Evolutionary conservation across 306 rosid species (phyloP), one percentile per base, ranked within the genome.

Genomic region (Vachellia pachyceras): DNA sequence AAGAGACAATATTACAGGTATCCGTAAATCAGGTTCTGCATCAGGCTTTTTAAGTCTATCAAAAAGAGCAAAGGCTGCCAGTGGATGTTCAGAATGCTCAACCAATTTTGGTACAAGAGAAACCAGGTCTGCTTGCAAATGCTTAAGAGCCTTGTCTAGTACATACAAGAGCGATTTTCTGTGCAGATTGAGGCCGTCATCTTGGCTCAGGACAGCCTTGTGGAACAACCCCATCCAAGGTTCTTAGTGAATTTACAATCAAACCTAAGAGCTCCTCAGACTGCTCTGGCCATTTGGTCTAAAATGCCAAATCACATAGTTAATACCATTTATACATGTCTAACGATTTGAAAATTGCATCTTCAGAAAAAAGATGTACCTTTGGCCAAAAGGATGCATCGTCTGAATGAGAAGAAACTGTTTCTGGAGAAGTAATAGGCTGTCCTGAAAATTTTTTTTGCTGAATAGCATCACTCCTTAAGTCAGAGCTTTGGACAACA

Each of bases 241-340:
- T 94, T 86, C 97, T 93, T 81, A 96, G 84, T 11, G 99, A 96
- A 77, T 96, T 96, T 74, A 96, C 97, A 85, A 96, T 96, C 90
- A 96, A 87, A 57, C 99, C 98, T 77, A 96, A 82, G 75, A 96
- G 97, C 92, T 96, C 99, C 91, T 96, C 99, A 54, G 99, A 96
- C 81, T 93, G 99, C 85, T 93, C 98, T 42, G 97, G 99, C 97
- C 99, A 96, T 87, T 93, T 96, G 64, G 97, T 90, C 99, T 93
- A 88, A 80, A 82, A 74, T 66, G 78, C 15, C 81, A 86, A 86
- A 80, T 82, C 76, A 74, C 69, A 72, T 41, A 79, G 78, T 86
- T 70, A 77, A 45, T 55, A 68, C 61, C 72, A 78, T 42, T 67
- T 49, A 66, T n/a, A 66, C 65, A 39, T 41, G 47, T 36, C 54